Evolutionary conservation across 495 filamentous ascomycete species (phyloP).

Genomic region (Trichoderma gamsii): DNA sequence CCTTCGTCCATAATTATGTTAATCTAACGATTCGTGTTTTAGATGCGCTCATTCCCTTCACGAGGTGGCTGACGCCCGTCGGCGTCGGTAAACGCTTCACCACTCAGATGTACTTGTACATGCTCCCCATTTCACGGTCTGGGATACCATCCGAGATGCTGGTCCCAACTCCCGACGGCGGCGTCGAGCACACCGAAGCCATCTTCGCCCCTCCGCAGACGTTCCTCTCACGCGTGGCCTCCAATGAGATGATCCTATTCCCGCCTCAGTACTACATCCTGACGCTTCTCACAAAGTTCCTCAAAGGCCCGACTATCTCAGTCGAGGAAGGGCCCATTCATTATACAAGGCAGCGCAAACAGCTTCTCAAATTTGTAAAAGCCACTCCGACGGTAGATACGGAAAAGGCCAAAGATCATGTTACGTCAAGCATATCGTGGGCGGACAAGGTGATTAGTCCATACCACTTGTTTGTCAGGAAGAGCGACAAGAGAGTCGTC

Average conservation of each 20-base stretch:
- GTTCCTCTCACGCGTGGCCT: constrained; percentile 60
- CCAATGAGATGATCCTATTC: constrained; percentile 71
- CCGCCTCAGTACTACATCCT: constrained; percentile 86
- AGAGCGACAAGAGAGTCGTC: constrained; percentile 52
- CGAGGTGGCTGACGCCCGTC: constrained; percentile 81
- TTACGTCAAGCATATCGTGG: constrained; percentile 53
- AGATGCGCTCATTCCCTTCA: constrained; percentile 74
- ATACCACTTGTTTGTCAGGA: constrained; percentile 47
- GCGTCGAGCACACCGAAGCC: constrained; percentile 76
- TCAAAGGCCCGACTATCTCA: constrained; percentile 39
- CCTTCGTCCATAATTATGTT: neutral
- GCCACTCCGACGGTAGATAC: constrained; percentile 26
- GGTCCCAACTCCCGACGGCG: constrained; percentile 68
- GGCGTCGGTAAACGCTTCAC: constrained; percentile 68
- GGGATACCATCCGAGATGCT: constrained; percentile 34
- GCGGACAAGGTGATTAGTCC: constrained; percentile 74
- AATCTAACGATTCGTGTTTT: constrained; percentile 5
- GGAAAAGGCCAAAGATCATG: constrained; percentile 26
- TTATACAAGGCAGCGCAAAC: constrained; percentile 46
- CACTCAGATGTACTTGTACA: constrained; percentile 94
- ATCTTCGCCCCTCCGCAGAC: constrained; percentile 61
- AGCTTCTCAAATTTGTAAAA: constrained; percentile 53
- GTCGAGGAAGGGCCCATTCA: constrained; percentile 33
- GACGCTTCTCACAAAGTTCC: constrained; percentile 55
- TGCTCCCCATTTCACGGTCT: constrained; percentile 59